Conservation (phyloP, 805 yeast species). For the Pichia membranifaciens region DNA sequence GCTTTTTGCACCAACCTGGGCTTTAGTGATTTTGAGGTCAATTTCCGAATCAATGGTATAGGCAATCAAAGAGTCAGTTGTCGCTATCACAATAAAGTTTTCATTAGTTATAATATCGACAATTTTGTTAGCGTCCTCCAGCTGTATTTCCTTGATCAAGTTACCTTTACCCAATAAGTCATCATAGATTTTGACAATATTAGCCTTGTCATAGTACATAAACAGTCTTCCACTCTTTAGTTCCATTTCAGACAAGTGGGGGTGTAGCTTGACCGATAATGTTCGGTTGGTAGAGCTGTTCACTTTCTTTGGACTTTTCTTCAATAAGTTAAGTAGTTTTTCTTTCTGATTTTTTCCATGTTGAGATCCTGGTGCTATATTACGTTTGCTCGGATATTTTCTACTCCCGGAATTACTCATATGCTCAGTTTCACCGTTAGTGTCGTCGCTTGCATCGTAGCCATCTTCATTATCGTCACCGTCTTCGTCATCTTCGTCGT, state of each 20-base stretch:
- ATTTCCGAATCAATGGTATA: conserved; percentile 6
- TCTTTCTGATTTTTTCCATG: conserved; percentile 5
- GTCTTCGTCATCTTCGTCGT: conserved; percentile 20
- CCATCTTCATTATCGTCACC: conserved; percentile 21
- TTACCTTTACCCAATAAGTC: conserved; percentile 8
- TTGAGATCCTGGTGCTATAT: not conserved
- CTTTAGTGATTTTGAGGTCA: not conserved
- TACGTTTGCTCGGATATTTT: not conserved
- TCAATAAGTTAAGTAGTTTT: conserved; percentile 1
- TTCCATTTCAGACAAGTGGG: conserved; percentile 9
- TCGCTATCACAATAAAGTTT: conserved; percentile 14
- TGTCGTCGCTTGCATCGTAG: not conserved
- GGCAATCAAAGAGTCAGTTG: conserved; percentile 14
- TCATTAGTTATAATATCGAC: conserved; percentile 17
- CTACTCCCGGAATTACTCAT: not conserved
- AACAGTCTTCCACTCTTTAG: conserved; percentile 13
- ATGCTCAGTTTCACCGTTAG: not conserved
- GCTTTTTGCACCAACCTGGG: not conserved
- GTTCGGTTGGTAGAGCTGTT: not conserved
- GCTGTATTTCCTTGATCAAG: conserved; percentile 1
- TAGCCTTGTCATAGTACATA: conserved; percentile 19
- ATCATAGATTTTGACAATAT: conserved; percentile 20
- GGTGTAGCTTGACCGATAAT: not conserved
- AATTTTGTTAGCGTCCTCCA: conserved; percentile 10
- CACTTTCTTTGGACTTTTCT: conserved; percentile 1